phyloP scores from a whole-genome alignment of 2,329 filamentous ascomycete genomes.

The Canariomyces notabilis region DNA sequence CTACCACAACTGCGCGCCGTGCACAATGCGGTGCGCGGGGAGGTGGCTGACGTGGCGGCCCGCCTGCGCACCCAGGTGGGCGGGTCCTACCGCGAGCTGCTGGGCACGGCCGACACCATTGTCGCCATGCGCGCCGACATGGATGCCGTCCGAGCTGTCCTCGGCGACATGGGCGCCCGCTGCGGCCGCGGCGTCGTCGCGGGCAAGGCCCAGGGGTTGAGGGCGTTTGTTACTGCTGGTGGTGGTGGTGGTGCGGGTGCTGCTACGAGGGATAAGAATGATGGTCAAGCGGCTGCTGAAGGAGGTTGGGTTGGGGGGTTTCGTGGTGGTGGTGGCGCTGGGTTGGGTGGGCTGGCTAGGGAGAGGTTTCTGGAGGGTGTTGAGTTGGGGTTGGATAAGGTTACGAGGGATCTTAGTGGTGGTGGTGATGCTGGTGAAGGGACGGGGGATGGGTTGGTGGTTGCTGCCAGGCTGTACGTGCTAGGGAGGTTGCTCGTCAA shows the following conservation, averaged over 20 bases:
- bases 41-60: constrained; percentile 58
- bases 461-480: constrained; percentile 68
- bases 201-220: constrained; percentile 57
- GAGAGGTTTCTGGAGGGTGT: constrained; percentile 19
- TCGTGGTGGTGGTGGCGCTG: constrained; percentile 11
- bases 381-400: constrained; percentile 7
- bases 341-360: constrained; percentile 28
- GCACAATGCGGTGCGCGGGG: constrained; percentile 54
- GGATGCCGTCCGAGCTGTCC: constrained; percentile 63
- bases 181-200: constrained; percentile 71
- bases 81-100: constrained; percentile 75
- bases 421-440: constrained; percentile 38
- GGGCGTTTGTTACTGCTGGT: constrained; percentile 36
- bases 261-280: constrained; percentile 22
- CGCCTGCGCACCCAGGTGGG: constrained; percentile 61
- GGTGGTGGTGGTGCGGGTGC: constrained; percentile 18
- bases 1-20: constrained; percentile 60
- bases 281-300: constrained; percentile 7
- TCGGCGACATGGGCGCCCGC: constrained; percentile 66
- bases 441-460: constrained; percentile 46
- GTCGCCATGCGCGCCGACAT: constrained; percentile 82
- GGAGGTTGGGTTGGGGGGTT: too few relatives aligned
- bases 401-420: constrained; percentile 27
- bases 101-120: constrained; percentile 91
- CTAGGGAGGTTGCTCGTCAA: constrained; percentile 71